phyloP scores from a whole-genome alignment of 75 land plant species.

The Larix kaempferi region DNA sequence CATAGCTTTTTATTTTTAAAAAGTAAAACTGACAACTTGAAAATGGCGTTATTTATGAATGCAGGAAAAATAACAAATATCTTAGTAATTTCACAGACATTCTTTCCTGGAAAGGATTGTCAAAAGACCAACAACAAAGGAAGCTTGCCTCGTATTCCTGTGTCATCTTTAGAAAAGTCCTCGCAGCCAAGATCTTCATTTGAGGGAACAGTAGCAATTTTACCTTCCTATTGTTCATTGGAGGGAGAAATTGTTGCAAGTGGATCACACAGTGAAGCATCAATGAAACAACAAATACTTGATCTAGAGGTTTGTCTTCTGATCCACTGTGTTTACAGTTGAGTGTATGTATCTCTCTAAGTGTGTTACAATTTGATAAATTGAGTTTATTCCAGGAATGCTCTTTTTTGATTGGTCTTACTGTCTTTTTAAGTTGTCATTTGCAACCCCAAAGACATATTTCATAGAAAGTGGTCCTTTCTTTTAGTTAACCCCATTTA shows the following conservation, averaged over 20 bases:
- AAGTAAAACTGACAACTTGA: background rate
- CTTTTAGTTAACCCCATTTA: background rate
- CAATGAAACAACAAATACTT: slow-evolving; percentile 8
- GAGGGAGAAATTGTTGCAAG: background rate
- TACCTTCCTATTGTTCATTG: slow-evolving; percentile 12
- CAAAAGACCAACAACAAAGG: background rate
- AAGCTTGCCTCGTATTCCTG: background rate
- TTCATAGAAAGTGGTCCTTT: background rate
- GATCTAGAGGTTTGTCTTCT: slow-evolving; percentile 3
- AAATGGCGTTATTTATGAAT: background rate
- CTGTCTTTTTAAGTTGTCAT: too few species aligned
- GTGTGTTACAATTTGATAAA: background rate
- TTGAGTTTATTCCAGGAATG: background rate
- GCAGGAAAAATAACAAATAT: slow-evolving; percentile 11
- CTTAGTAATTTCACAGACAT: background rate
- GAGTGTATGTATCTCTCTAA: background rate
- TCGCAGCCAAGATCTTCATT: background rate
- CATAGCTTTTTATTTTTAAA: background rate
- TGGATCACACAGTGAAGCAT: slow-evolving; percentile 5
- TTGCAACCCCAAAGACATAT: background rate
- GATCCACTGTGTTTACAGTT: background rate
- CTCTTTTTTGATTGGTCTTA: background rate
- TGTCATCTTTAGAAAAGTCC: slow-evolving; percentile 9
- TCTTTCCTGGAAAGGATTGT: background rate
- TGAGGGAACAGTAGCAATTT: slow-evolving; percentile 1